phyloP scores from a whole-genome alignment of 2,329 filamentous ascomycete species.

The Aspergillus sp. region DNA sequence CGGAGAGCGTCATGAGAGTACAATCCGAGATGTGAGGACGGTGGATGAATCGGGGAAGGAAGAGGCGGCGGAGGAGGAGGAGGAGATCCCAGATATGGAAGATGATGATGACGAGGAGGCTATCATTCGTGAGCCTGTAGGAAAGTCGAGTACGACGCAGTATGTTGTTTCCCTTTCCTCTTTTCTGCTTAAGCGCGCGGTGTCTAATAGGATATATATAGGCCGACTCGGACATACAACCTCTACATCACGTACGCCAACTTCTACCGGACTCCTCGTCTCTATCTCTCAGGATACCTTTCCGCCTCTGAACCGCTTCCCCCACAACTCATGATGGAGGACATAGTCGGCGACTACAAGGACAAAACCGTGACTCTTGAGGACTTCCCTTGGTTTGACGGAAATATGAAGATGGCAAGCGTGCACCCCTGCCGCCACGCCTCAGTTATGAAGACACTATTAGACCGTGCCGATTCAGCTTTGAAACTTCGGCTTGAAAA shows the following conservation, averaged over 20 bases:
- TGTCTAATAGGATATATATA: slow-evolving; percentile 37
- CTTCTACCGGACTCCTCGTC: slow-evolving; percentile 91
- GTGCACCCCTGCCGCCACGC: slow-evolving; percentile 98
- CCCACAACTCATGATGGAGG: slow-evolving; percentile 89
- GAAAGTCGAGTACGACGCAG: slow-evolving; percentile 52
- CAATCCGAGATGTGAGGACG: slow-evolving; percentile 78
- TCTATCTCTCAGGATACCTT: slow-evolving; percentile 90
- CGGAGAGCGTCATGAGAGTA: slow-evolving; percentile 66
- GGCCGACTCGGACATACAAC: slow-evolving; percentile 87
- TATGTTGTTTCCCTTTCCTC: slow-evolving; percentile 38
- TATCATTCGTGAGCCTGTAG: slow-evolving; percentile 76
- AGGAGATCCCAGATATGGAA: slow-evolving; percentile 97
- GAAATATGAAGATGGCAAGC: slow-evolving; percentile 90
- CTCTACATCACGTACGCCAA: slow-evolving; percentile 98
- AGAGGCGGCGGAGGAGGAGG: slow-evolving; percentile 63
- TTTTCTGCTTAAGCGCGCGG: neutral
- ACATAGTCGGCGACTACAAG: slow-evolving; percentile 94
- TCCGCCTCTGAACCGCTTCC: slow-evolving; percentile 76
- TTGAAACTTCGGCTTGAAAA: slow-evolving; percentile 85
- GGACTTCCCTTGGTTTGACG: slow-evolving; percentile 92
- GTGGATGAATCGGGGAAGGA: slow-evolving; percentile 78
- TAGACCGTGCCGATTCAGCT: slow-evolving; percentile 91
- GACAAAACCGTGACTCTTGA: slow-evolving; percentile 98
- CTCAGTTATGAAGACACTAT: slow-evolving; percentile 94
- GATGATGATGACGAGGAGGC: slow-evolving; percentile 95